Evolutionary conservation across 306 rosid species (phyloP).

Genomic region (Begonia fuchsioides): DNA sequence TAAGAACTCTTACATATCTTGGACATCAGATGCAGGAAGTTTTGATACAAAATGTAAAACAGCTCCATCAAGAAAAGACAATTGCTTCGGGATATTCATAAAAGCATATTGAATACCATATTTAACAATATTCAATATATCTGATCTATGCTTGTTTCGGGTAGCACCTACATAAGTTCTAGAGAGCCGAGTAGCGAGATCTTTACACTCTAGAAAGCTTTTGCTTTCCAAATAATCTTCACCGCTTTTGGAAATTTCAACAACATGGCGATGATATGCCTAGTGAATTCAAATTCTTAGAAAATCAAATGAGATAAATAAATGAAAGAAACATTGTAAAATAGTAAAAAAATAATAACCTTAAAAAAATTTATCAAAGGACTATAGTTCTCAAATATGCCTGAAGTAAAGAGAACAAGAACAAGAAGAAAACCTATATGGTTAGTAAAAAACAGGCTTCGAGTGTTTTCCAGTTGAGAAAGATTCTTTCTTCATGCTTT

Average conservation of each 20-base stretch:
- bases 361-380: no score
- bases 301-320: not conserved
- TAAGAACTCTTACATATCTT: conserved; percentile 47
- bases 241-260: conserved; percentile 32
- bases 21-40: conserved; percentile 63
- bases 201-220: conserved; percentile 55
- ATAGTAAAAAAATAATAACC: no score
- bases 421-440: no score
- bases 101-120: conserved; percentile 82
- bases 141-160: conserved; percentile 55
- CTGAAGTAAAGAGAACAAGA: no score
- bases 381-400: no score
- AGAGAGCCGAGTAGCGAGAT: conserved; percentile 71
- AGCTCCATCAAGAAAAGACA: conserved; percentile 64
- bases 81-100: conserved; percentile 58
- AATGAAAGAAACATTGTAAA: no score
- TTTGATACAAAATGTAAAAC: conserved; percentile 62
- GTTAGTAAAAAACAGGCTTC: no score
- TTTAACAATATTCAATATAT: conserved; percentile 58
- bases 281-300: conserved; percentile 7
- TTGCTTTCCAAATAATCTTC: conserved; percentile 35
- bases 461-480: no score
- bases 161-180: conserved; percentile 73
- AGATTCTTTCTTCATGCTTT: no score
- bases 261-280: conserved; percentile 53